Evolutionary conservation across 306 rosid species (phyloP).

Genomic region (Glycine latifolia): DNA sequence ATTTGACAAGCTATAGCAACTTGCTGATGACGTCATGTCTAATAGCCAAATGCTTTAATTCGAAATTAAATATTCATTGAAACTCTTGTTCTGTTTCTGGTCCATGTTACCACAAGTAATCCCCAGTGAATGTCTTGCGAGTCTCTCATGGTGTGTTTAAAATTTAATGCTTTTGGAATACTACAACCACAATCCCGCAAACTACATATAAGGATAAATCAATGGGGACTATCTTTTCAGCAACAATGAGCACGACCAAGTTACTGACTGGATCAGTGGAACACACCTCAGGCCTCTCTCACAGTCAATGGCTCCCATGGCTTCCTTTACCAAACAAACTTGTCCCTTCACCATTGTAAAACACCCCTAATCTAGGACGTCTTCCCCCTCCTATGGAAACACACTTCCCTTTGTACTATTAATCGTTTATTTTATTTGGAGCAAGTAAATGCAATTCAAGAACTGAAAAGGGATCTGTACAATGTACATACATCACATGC

Average conservation of each 20-base stretch:
- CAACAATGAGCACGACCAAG: neutral
- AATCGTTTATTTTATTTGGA: constrained; percentile 56
- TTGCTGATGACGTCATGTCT: neutral
- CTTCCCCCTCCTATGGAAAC: constrained; percentile 67
- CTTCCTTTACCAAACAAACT: constrained; percentile 63
- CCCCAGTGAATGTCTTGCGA: neutral
- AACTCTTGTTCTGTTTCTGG: neutral
- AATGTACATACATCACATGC: constrained; percentile 56
- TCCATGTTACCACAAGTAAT: neutral
- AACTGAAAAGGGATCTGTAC: constrained; percentile 61
- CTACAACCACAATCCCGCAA: neutral
- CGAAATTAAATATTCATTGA: too few species aligned
- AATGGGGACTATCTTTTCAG: neutral
- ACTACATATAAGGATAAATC: neutral
- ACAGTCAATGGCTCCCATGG: constrained; percentile 72
- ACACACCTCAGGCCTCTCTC: constrained; percentile 73
- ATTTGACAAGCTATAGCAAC: neutral
- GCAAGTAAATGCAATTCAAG: constrained; percentile 66
- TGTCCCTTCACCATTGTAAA: constrained; percentile 73
- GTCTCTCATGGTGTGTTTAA: neutral
- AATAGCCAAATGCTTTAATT: neutral
- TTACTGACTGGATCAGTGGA: constrained; percentile 52
- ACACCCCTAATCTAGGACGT: constrained; percentile 5
- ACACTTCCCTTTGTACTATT: constrained; percentile 49
- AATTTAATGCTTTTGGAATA: neutral